A percentile compares a stretch with the other conserved stretches of the same genome.
phyloP scores from a whole-genome alignment of 2,329 filamentous ascomycete species.

The Fusarium compactum region DNA sequence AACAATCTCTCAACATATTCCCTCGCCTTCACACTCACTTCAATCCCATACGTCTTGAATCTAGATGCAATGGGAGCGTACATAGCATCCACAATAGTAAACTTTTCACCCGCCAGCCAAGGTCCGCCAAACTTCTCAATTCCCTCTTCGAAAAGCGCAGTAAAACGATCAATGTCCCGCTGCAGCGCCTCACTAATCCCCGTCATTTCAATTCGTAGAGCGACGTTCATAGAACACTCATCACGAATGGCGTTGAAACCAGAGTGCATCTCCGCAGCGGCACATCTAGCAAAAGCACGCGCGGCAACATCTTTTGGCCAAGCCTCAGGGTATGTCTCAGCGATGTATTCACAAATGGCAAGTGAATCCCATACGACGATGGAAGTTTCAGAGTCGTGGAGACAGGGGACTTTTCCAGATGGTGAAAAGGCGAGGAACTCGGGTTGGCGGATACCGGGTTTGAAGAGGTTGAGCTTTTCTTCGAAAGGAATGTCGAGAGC shows the following conservation, averaged over 20 bases:
- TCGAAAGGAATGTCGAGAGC: constrained; percentile 58
- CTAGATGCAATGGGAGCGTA: constrained; percentile 58
- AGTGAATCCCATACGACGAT: constrained; percentile 61
- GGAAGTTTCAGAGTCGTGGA: constrained; percentile 49
- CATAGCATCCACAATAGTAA: constrained; percentile 57
- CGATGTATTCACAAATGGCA: constrained; percentile 61
- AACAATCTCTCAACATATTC: constrained; percentile 53
- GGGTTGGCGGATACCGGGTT: constrained; percentile 48
- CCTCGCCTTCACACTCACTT: constrained; percentile 47
- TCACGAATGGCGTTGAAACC: constrained; percentile 56
- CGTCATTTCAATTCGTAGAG: constrained; percentile 52
- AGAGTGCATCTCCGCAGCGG: constrained; percentile 62
- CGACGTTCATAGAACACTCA: constrained; percentile 59
- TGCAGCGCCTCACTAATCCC: constrained; percentile 48
- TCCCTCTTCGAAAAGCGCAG: constrained; percentile 55
- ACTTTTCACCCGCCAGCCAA: constrained; percentile 55
- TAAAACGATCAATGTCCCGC: constrained; percentile 53
- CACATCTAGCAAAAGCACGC: constrained; percentile 58
- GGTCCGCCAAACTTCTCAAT: constrained; percentile 56
- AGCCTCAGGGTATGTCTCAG: constrained; percentile 56
- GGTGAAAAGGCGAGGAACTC: constrained; percentile 56
- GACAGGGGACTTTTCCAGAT: constrained; percentile 57
- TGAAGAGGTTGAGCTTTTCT: constrained; percentile 54
- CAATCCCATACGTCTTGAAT: constrained; percentile 54
- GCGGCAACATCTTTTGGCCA: constrained; percentile 57